Conservation (phyloP, 257 asterid species). For the Linderniella brevidens region DNA sequence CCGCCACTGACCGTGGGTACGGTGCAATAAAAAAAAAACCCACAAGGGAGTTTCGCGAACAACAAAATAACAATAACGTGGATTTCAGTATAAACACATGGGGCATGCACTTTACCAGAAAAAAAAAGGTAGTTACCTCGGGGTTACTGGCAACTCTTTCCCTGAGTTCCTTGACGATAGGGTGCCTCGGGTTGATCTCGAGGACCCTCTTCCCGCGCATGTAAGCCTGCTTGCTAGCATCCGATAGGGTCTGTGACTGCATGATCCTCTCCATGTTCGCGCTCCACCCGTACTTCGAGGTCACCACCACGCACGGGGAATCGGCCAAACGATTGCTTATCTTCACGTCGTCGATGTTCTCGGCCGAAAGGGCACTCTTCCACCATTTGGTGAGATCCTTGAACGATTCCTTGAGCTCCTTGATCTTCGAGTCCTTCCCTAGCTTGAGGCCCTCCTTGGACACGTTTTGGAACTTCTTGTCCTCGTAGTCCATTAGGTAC, state of each 20-base stretch:
- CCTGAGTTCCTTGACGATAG: conserved; percentile 77
- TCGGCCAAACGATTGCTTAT: conserved; percentile 80
- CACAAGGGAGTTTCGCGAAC: too few relatives aligned
- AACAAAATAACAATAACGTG: too few relatives aligned
- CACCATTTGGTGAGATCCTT: conserved; percentile 87
- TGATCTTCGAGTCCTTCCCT: conserved; percentile 65
- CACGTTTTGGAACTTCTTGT: conserved; percentile 79
- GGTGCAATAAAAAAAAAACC: too few relatives aligned
- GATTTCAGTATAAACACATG: too few relatives aligned
- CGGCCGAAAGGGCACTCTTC: conserved; percentile 67
- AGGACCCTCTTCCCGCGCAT: conserved; percentile 92
- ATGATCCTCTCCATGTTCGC: conserved; percentile 87
- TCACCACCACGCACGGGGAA: conserved; percentile 79
- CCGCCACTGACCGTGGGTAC: too few relatives aligned
- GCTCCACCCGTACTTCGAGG: conserved; percentile 85
- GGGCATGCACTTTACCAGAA: too few relatives aligned
- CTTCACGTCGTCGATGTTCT: conserved; percentile 76
- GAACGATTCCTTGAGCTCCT: conserved; percentile 73
- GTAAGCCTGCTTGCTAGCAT: conserved; percentile 71
- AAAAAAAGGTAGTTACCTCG: too few relatives aligned
- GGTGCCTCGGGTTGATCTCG: conserved; percentile 84
- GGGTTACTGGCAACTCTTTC: conserved; percentile 53
- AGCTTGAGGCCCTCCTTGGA: conserved; percentile 87
- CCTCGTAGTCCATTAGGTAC: conserved; percentile 86
- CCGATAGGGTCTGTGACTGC: conserved; percentile 85